Percentiles rank a stretch among this genome's conserved stretches.
These are phyloP conservation scores for Kwoniella newhampshirensis DNA, from an alignment of 768 basidiomycete species.

Conservation along the genomic window DNA sequence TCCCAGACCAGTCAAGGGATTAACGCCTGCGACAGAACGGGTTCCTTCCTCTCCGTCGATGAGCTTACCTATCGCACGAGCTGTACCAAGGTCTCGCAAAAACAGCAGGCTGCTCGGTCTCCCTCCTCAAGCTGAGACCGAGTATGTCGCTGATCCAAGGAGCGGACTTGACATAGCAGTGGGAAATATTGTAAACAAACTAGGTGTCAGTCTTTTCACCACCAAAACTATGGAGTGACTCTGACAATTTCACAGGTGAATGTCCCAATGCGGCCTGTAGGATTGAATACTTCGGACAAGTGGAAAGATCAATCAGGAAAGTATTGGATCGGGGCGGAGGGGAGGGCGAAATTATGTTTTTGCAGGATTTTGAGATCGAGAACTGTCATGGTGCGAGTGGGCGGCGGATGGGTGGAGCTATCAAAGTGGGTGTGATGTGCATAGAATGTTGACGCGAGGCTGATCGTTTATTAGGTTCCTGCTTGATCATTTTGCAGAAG, in stretches of 20 bases:
- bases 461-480: slow-evolving; percentile 46
- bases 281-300: slow-evolving; percentile 57
- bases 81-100: not conserved
- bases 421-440: slow-evolving; percentile 65
- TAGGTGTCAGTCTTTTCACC: slow-evolving; percentile 60
- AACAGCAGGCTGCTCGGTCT: not conserved
- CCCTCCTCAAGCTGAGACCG: slow-evolving; percentile 25
- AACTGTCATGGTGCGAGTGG: slow-evolving; percentile 94
- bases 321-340: slow-evolving; percentile 92
- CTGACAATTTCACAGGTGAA: slow-evolving; percentile 34
- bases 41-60: not conserved
- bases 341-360: slow-evolving; percentile 78
- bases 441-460: not conserved
- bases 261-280: slow-evolving; percentile 47
- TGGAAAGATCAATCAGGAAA: slow-evolving; percentile 94
- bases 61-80: not conserved
- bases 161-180: slow-evolving; percentile 90
- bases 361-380: slow-evolving; percentile 86
- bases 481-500: slow-evolving; percentile 42
- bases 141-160: slow-evolving; percentile 83
- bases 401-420: slow-evolving; percentile 90
- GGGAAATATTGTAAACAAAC: slow-evolving; percentile 83
- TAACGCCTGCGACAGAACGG: no score
- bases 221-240: not conserved
- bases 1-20: no score